Evolutionary conservation across 495 filamentous ascomycete species (phyloP), one percentile per base, ranked within the genome.

Genomic region (Lichenothelia convexa): DNA sequence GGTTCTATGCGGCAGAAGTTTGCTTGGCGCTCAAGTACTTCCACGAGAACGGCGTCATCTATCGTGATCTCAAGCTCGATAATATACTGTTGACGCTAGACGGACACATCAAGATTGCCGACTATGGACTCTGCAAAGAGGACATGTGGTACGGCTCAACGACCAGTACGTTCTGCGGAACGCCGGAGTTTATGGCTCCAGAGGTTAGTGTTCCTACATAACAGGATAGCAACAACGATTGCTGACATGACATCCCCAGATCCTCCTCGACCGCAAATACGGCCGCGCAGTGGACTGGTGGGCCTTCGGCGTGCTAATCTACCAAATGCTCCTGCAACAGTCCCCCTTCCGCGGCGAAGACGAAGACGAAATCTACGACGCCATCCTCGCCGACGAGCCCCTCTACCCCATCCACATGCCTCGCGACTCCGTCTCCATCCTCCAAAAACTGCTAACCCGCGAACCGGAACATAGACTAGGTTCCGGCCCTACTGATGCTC

Each of bases 381-480:
- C 89, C 30, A 95, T 99, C 57, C 75, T 99, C 38, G 83, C 91
- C 1, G 89, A 99, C 49, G 89, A 99, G 57, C 85, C 91, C 23
- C 68, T 99, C 4, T 99, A 99, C 52, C 89, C 89, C 9, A 95
- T 99, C 48, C 85, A 94, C 58, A 99, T 99, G 89, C 87, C 89
- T 35, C 75, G 91, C 26, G 91, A 99, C 56, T 93, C 84, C 0
- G 89, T 99, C 33, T 92, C 85, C 11, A 93, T 99, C 41, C 68
- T 99, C 19, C 89, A 99, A 62, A 99, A 99, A 60, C 75, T 99
- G 37, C 67, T 99, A 35, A 95, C 83, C 26, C 75, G 89, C 46
- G 89, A 99, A 58, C 86, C 89, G 6, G 89, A 95, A 46, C 63
- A 85, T 49, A 73, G 89, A 40, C 71, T 99, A 16, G 89, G 89